These are phyloP conservation scores for Cubamyces sp. DNA, from an alignment of 768 basidiomycete genomes.

Conservation along the genomic window DNA sequence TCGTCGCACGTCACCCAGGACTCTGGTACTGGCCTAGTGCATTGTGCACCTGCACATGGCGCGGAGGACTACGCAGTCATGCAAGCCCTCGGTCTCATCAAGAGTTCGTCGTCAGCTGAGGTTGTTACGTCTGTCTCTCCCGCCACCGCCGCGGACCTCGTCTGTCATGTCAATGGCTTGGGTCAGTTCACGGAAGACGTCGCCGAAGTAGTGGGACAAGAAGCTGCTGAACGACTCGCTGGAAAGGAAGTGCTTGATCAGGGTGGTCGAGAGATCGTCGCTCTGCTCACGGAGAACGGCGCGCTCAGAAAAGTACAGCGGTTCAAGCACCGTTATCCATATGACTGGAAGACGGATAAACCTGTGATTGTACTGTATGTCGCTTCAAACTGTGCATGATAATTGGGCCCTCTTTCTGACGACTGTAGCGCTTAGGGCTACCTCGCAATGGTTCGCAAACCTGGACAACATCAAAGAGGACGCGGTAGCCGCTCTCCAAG, in stretches of 20 bases:
- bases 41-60: slow-evolving; percentile 94
- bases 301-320: slow-evolving; percentile 68
- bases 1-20: slow-evolving; percentile 80
- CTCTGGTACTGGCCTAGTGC: slow-evolving; percentile 95
- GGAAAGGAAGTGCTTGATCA: slow-evolving; percentile 76
- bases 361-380: slow-evolving; percentile 89
- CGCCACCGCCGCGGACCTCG: slow-evolving; percentile 44
- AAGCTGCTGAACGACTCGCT: slow-evolving; percentile 48
- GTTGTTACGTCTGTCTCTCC: slow-evolving; percentile 3
- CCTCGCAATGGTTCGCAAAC: slow-evolving; percentile 98
- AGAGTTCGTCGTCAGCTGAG: slow-evolving; percentile 21
- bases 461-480: slow-evolving; percentile 79
- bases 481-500: slow-evolving; percentile 69
- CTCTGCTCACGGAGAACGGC: slow-evolving; percentile 57
- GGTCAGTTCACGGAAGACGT: slow-evolving; percentile 73
- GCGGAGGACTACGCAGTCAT: slow-evolving; percentile 88
- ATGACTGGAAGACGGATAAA: slow-evolving; percentile 94
- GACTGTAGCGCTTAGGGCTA: slow-evolving; percentile 59
- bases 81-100: slow-evolving; percentile 55
- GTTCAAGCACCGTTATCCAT: slow-evolving; percentile 89
- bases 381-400: background rate
- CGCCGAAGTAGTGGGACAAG: slow-evolving; percentile 57
- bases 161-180: slow-evolving; percentile 82
- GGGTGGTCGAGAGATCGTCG: slow-evolving; percentile 70
- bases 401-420: background rate